Conservation (phyloP, 352 stramenopile genomes). For the Aphanomyces invadans region DNA sequence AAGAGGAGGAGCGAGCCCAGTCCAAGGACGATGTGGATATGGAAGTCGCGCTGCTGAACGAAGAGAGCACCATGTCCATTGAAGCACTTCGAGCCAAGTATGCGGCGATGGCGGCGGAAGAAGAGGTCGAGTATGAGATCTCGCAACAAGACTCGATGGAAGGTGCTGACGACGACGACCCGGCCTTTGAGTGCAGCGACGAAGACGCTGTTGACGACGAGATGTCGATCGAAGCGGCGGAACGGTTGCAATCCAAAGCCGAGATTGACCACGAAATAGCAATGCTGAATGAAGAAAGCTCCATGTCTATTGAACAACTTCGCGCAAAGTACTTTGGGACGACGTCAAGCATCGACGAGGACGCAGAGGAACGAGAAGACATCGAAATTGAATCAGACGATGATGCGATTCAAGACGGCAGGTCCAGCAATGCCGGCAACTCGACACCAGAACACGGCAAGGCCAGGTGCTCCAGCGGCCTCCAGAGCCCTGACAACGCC, state of each 20-base stretch:
- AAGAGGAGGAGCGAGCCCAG: slow-evolving; percentile 47
- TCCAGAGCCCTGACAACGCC: too few relatives aligned
- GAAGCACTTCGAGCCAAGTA: slow-evolving; percentile 82
- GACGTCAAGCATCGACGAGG: neutral
- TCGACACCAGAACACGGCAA: too few relatives aligned
- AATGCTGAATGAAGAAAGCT: neutral
- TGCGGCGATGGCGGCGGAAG: neutral
- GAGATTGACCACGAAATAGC: neutral
- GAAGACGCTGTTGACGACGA: slow-evolving; percentile 24
- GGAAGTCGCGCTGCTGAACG: slow-evolving; percentile 70
- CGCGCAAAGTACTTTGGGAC: neutral
- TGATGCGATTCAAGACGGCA: neutral
- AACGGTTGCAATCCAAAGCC: neutral
- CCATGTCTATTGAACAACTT: neutral
- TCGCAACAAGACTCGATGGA: slow-evolving; percentile 8
- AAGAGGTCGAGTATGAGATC: too few relatives aligned
- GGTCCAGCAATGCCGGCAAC: slow-evolving; percentile 14
- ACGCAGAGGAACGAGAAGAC: slow-evolving; percentile 5
- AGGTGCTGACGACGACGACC: slow-evolving; percentile 1
- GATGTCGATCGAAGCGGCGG: slow-evolving; percentile 11
- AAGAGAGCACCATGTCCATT: slow-evolving; percentile 80
- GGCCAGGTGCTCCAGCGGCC: too few relatives aligned
- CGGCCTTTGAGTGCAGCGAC: slow-evolving; percentile 18
- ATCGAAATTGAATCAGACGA: neutral
- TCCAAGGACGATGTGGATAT: slow-evolving; percentile 34